These are phyloP conservation scores for Candida sanyaensis DNA, from an alignment of 1,139 yeast species.

Conservation along the genomic window DNA sequence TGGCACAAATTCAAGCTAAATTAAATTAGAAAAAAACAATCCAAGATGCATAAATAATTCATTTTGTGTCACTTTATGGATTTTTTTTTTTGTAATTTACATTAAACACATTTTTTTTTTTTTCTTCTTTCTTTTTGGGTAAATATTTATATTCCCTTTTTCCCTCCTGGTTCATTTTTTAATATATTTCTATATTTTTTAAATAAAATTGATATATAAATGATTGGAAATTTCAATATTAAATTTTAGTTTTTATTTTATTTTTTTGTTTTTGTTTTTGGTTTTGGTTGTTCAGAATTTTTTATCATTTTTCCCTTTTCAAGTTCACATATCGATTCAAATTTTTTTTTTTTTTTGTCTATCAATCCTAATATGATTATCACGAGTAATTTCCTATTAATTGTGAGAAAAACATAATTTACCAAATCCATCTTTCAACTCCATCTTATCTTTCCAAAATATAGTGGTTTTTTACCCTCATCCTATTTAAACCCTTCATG, in stretches of 20 bases:
- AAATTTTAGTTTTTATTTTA: neutral
- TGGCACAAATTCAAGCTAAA: neutral
- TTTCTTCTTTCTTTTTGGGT: slow-evolving; percentile 2
- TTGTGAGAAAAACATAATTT: no score
- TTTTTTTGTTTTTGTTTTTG: neutral
- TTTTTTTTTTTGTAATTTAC: slow-evolving; percentile 1
- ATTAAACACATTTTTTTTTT: slow-evolving; percentile 2
- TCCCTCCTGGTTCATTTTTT: neutral
- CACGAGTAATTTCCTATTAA: no score
- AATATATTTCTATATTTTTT: no score
- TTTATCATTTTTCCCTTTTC: no score
- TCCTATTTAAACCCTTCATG: neutral
- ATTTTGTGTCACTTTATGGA: neutral
- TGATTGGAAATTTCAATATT: neutral
- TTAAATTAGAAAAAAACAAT: neutral
- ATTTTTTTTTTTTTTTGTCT: no score
- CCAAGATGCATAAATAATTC: neutral
- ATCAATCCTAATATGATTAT: no score
- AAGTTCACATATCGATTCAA: no score
- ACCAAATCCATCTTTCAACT: no score
- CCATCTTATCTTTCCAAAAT: no score
- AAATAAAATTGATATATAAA: no score
- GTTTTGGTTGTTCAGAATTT: no score
- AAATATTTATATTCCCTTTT: neutral
- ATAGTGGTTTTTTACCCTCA: neutral